Evolutionary conservation across 2,329 filamentous ascomycete species (phyloP), one percentile per base, ranked within the genome.

Genomic region (Talaromyces sp.): DNA sequence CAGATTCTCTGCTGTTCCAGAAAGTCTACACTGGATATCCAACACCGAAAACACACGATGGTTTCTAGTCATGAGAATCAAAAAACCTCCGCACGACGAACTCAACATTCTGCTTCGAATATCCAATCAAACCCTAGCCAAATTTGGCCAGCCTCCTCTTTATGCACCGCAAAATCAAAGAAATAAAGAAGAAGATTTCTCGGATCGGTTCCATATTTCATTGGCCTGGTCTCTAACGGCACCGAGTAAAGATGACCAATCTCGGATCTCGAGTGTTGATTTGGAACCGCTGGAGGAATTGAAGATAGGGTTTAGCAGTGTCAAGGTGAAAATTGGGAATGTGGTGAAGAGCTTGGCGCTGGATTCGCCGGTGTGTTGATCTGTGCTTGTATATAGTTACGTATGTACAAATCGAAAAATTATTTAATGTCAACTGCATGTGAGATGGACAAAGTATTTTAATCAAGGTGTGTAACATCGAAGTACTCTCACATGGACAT

Each of bases 291-390:
- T 84, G 11, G 67, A 64, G 11, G 68, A 67, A 0, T 80, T 86
- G 65, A 68, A 69, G 2, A 76, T 92, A 46, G 72, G 64, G 1
- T 85, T 91, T 54, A 74, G 81, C 8, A 83, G 81, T 9, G 75
- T 93, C 64, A 92, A 92, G 74, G 82, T 80, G 35, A 92, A 92
- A 76, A 86, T 92, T 68, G 89, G 89, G 6, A 92, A 92, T 68
- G 75, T 80, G 17, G 83, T 92, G 19, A 67, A 73, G 54, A 76
- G 67, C 60, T 66, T 46, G 6, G 6, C 41, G 41, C n/a, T 46
- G 19, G 41, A 46, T 1, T n/a, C n/a, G 41, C n/a, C 7, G n/a
- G 2, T 46, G 10, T 19, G 10, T 19, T 21, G 35, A 21, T 11
- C 6, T 17, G 21, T 19, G 2, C 32, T 35, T 46, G n/a, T 46